A percentile compares a stretch with the other conserved stretches of the same genome.
Evolutionary conservation across 2,329 filamentous ascomycete species (phyloP).

Genomic region (Pseudogymnoascus sp.): DNA sequence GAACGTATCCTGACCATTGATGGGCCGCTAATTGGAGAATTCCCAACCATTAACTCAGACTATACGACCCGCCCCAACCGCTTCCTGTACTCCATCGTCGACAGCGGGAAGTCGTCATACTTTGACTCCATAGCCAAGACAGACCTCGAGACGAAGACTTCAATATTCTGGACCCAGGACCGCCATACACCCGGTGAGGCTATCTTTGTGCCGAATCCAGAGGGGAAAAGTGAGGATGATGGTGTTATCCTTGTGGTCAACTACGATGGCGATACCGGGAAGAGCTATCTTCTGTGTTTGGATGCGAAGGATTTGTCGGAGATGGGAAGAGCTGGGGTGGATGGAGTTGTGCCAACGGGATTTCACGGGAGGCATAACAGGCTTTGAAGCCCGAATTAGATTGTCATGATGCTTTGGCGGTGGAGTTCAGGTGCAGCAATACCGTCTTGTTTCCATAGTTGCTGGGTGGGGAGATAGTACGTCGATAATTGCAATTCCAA

Average conservation of each 20-base stretch:
- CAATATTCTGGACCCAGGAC: slow-evolving; percentile 46
- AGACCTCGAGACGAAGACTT: slow-evolving; percentile 46
- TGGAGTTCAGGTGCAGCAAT: background rate
- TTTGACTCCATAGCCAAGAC: slow-evolving; percentile 59
- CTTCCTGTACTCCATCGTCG: slow-evolving; percentile 51
- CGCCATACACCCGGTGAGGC: slow-evolving; percentile 62
- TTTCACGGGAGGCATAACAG: slow-evolving; percentile 52
- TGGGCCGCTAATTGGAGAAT: slow-evolving; percentile 49
- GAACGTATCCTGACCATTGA: slow-evolving; percentile 39
- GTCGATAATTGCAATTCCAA: background rate
- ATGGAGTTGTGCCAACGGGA: slow-evolving; percentile 51
- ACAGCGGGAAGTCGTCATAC: slow-evolving; percentile 50
- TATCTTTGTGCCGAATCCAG: slow-evolving; percentile 53
- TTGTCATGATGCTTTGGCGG: background rate
- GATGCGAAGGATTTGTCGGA: slow-evolving; percentile 56
- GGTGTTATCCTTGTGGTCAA: slow-evolving; percentile 55
- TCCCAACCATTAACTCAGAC: slow-evolving; percentile 57
- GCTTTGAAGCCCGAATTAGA: background rate
- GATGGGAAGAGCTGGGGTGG: slow-evolving; percentile 53
- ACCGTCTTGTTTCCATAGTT: background rate
- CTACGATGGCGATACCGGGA: slow-evolving; percentile 49
- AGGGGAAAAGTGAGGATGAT: slow-evolving; percentile 48
- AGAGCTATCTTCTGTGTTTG: slow-evolving; percentile 58
- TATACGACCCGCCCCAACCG: slow-evolving; percentile 44
- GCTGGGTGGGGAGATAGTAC: background rate